Evolutionary conservation across 2,329 filamentous ascomycete genomes (phyloP), one percentile per base, ranked within the genome.

Genomic region (Juglanconis sp.): DNA sequence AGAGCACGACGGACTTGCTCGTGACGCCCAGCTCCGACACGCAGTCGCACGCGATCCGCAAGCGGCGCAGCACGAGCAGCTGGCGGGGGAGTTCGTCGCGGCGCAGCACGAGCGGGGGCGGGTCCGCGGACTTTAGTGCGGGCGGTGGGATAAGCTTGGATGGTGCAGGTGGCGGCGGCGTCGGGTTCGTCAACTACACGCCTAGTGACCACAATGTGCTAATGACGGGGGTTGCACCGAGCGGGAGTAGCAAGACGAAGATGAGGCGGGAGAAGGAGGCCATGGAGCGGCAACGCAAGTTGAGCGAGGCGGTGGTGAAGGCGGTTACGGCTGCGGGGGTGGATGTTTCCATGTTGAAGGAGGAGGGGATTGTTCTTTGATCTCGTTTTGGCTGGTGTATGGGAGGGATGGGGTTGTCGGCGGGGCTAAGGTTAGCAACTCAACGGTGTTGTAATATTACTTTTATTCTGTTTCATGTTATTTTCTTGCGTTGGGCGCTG

Each of bases 241-340:
- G 89, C 65, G 95, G 95, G 9, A 92, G 88, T 67, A 90, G 86
- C 66, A 98, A 98, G 83, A 98, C 95, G 8, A 97, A 97, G 72
- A 92, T 92, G n/a, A 79, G 92, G 58, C 79, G 95, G 54, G 94
- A 98, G 74, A 90, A 91, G 72, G 94, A 97, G n/a, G 91, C 91
- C 1, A 80, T 84, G 56, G 94, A 97, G 70, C 87, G 88, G 74
- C 80, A 90, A 68, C 77, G 87, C 66, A 81, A 83, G 70, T 71
- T 93, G 58, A 87, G 83, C 68, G 85, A 90, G 72, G 86, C 86
- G 7, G 87, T 89, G 35, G 75, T 88, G 64, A 85, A 85, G 72
- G 88, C 87, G 8, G 85, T 92, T 0, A 78, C 84, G 58, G 88
- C 87, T 10, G 89, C 87, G 0, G 90, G 90, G 1, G 90, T 89